Evolutionary conservation across 73 alveolate species (phyloP).

Genomic region (Stentor roeselii): DNA sequence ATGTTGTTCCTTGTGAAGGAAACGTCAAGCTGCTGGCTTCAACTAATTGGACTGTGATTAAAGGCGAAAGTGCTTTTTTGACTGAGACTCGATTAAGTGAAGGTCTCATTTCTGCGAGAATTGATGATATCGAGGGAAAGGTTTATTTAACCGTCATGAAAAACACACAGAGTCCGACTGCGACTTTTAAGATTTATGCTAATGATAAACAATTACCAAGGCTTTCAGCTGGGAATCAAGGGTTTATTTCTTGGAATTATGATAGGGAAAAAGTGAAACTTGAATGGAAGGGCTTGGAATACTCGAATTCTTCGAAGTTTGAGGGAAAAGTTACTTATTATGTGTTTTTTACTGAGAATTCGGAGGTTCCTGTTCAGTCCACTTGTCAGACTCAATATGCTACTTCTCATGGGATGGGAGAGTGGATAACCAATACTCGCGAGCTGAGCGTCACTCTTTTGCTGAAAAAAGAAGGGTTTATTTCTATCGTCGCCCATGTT

Average conservation of each 20-base stretch:
- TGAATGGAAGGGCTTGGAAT: background rate
- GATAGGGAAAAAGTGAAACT: background rate
- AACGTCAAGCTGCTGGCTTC: background rate
- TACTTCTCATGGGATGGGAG: background rate
- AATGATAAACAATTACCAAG: background rate
- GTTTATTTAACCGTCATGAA: background rate
- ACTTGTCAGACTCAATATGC: background rate
- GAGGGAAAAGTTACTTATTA: background rate
- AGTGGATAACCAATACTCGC: too few species aligned
- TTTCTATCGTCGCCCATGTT: too few species aligned
- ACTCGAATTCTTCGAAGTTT: background rate
- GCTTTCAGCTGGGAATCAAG: background rate
- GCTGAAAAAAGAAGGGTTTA: too few species aligned
- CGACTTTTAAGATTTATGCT: background rate
- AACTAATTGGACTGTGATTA: slow-evolving; percentile 15
- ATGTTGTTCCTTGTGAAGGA: background rate
- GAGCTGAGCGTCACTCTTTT: too few species aligned
- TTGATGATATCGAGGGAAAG: background rate
- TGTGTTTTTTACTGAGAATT: background rate
- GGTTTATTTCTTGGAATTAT: background rate
- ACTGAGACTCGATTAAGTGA: background rate
- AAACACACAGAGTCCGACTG: background rate
- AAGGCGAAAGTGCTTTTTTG: background rate
- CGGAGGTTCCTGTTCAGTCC: too few species aligned
- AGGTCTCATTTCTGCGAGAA: background rate